A percentile compares a stretch with the other conserved stretches of the same genome.
phyloP scores from a whole-genome alignment of 1,284 basidiomycete genomes.

The Ceratobasidium sp. region DNA sequence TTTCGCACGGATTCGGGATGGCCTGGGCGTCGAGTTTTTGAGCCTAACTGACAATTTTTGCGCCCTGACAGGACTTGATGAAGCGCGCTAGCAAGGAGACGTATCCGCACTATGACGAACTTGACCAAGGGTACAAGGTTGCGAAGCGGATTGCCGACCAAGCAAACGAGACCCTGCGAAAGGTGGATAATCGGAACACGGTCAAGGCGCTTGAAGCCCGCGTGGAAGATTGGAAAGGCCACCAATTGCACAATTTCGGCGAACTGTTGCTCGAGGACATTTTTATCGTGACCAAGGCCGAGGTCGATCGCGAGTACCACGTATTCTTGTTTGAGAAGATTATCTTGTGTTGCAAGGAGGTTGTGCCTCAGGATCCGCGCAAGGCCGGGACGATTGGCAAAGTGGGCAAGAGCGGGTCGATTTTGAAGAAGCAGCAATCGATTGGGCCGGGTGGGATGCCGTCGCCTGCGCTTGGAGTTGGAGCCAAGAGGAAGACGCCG shows the following conservation, averaged over 20 bases:
- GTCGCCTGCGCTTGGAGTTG: conserved; percentile 51
- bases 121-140: conserved; percentile 80
- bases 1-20: background rate
- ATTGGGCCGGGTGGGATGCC: conserved; percentile 50
- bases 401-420: conserved; percentile 72
- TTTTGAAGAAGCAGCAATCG: conserved; percentile 70
- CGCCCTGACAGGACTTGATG: conserved; percentile 18
- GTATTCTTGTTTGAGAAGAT: conserved; percentile 99
- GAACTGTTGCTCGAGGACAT: conserved; percentile 91
- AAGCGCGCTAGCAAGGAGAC: conserved; percentile 50
- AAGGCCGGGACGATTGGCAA: conserved; percentile 58
- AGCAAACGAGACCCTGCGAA: conserved; percentile 93
- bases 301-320: conserved; percentile 96
- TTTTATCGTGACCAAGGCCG: conserved; percentile 94
- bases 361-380: conserved; percentile 51
- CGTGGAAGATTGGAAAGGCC: conserved; percentile 99
- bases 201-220: conserved; percentile 87
- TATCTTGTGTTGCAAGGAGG: conserved; percentile 96
- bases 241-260: conserved; percentile 92
- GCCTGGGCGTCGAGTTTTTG: no score
- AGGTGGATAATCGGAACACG: conserved; percentile 83
- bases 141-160: conserved; percentile 93
- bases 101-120: conserved; percentile 79
- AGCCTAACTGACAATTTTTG: background rate
- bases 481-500: conserved; percentile 76